phyloP scores from a whole-genome alignment of 2,329 filamentous ascomycete genomes.

The Cladorrhinum sp. region DNA sequence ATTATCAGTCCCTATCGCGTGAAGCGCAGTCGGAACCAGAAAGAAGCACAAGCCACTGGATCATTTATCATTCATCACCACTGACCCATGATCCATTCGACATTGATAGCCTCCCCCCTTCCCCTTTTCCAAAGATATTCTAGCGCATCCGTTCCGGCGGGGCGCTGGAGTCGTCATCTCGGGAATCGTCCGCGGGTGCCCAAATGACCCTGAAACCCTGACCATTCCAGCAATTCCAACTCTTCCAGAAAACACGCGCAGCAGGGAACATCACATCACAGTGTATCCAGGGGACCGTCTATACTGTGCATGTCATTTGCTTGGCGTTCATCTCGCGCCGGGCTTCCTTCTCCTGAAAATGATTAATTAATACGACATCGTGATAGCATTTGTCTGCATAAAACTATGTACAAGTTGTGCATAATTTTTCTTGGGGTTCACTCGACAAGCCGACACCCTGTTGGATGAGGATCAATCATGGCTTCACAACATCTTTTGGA shows the following conservation, averaged over 20 bases:
- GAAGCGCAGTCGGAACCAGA: too few species aligned
- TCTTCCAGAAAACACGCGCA: not conserved
- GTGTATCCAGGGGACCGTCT: constrained; percentile 3
- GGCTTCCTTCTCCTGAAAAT: not conserved
- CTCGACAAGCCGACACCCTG: constrained; percentile 2
- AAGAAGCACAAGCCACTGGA: too few species aligned
- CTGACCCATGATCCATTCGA: too few species aligned
- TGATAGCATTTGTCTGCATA: not conserved
- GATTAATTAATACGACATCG: not conserved
- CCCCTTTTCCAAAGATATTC: constrained; percentile 6
- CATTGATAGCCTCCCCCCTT: not conserved
- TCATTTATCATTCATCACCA: too few species aligned
- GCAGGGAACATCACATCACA: not conserved
- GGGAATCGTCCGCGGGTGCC: constrained; percentile 3
- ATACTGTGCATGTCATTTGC: constrained; percentile 2
- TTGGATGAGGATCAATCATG: not conserved
- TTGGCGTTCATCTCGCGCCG: not conserved
- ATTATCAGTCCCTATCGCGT: too few species aligned
- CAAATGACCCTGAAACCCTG: not conserved
- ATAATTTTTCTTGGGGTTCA: not conserved
- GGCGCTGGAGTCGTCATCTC: constrained; percentile 11
- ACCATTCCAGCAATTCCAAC: too few species aligned
- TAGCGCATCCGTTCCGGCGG: constrained; percentile 7
- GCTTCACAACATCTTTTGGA: constrained; percentile 3
- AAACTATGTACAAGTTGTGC: not conserved